These are phyloP conservation scores for Pseudophaeomoniella oleicola DNA, from an alignment of 2,329 filamentous ascomycete genomes.

Conservation along the genomic window DNA sequence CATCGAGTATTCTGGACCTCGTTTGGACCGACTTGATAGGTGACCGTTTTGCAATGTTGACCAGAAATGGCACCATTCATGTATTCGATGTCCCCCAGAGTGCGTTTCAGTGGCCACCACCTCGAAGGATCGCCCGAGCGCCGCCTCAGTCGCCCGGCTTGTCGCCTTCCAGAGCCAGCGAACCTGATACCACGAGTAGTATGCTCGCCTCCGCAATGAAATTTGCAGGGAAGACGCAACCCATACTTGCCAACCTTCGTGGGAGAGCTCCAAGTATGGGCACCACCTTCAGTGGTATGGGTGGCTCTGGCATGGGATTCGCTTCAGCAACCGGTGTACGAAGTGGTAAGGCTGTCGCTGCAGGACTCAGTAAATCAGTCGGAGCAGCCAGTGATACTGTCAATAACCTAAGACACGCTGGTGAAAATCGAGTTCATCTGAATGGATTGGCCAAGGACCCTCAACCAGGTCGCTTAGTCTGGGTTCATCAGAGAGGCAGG, in stretches of 20 bases:
- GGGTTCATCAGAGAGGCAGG: constrained; percentile 26
- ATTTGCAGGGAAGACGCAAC: constrained; percentile 43
- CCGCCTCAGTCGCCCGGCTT: constrained; percentile 20
- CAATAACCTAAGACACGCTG: constrained; percentile 30
- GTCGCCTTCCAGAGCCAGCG: constrained; percentile 24
- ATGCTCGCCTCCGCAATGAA: constrained; percentile 58
- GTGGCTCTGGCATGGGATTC: constrained; percentile 23
- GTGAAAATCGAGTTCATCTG: constrained; percentile 33
- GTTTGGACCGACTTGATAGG: constrained; percentile 72
- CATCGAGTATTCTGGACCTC: constrained; percentile 79
- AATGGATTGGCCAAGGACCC: constrained; percentile 23
- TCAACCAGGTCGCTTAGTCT: constrained; percentile 27
- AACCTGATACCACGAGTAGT: constrained; percentile 26
- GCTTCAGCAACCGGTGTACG: constrained; percentile 31
- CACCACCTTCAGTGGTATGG: constrained; percentile 26
- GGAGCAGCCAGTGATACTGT: constrained; percentile 33
- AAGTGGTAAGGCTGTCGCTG: constrained; percentile 31
- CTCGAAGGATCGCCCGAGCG: constrained; percentile 28
- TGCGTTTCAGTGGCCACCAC: constrained; percentile 78
- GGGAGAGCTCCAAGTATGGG: constrained; percentile 33
- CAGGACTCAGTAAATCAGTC: constrained; percentile 34
- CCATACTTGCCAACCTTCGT: constrained; percentile 54
- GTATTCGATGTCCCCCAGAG: constrained; percentile 72
- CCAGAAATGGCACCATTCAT: constrained; percentile 89
- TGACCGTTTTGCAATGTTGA: constrained; percentile 75